These are phyloP conservation scores for Capsicum chinense DNA, from an alignment of 257 asterid species.

Conservation along the genomic window DNA sequence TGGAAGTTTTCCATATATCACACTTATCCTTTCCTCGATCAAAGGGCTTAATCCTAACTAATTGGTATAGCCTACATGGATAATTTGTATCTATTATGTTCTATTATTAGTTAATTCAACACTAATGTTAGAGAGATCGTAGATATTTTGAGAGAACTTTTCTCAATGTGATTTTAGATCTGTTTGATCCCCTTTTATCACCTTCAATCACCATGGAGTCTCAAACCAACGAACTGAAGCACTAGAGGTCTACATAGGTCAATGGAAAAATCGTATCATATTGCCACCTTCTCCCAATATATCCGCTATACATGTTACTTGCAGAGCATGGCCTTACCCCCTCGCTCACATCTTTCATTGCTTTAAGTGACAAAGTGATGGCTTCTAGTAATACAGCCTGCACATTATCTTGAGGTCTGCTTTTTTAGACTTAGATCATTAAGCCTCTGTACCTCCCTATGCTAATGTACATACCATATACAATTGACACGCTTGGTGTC, in stretches of 20 bases:
- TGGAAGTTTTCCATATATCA: not conserved
- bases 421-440: not conserved
- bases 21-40: not conserved
- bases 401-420: not conserved
- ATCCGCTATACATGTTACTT: not conserved
- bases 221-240: slow-evolving; percentile 3
- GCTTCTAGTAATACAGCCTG: not conserved
- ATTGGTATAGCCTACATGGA: not conserved
- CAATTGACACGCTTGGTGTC: slow-evolving; percentile 13
- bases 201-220: not conserved
- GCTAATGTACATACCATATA: not conserved
- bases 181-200: not conserved
- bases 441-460: not conserved
- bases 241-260: not conserved
- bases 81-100: not conserved
- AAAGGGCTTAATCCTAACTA: not conserved
- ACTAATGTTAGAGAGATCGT: not conserved
- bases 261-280: not conserved
- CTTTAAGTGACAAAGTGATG: not conserved
- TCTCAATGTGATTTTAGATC: not conserved
- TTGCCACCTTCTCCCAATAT: not conserved
- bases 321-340: slow-evolving; percentile 7
- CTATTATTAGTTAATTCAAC: not conserved
- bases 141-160: not conserved
- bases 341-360: not conserved